Conservation (phyloP, 2,329 filamentous ascomycete genomes). For the Sordariomycetes sp. region DNA sequence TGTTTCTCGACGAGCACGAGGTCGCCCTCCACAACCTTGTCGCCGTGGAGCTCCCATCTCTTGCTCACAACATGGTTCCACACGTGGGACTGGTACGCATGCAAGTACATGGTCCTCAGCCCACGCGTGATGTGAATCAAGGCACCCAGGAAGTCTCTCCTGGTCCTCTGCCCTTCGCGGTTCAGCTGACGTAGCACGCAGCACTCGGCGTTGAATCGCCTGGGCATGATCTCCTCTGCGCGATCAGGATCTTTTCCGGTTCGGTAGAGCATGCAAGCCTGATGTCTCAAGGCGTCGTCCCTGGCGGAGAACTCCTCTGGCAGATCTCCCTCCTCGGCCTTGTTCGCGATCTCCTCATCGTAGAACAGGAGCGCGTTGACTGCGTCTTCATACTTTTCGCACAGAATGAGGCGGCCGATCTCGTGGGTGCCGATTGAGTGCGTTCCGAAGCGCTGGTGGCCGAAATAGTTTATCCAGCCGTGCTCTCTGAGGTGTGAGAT, state of each 20-base stretch:
- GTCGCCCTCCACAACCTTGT: conserved; percentile 72
- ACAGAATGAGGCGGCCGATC: conserved; percentile 75
- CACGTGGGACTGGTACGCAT: conserved; percentile 89
- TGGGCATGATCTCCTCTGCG: conserved; percentile 62
- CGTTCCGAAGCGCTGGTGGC: conserved; percentile 92
- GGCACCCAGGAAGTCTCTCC: conserved; percentile 71
- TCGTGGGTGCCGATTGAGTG: conserved; percentile 79
- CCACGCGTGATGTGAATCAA: conserved; percentile 72
- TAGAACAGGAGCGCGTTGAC: conserved; percentile 70
- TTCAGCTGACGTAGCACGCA: conserved; percentile 71
- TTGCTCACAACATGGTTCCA: conserved; percentile 84
- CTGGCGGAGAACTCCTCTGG: conserved; percentile 44
- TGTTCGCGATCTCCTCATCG: conserved; percentile 48
- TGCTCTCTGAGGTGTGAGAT: conserved; percentile 59
- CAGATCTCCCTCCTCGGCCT: conserved; percentile 25
- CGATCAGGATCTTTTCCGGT: conserved; percentile 46
- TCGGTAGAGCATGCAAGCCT: conserved; percentile 68
- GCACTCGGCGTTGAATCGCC: conserved; percentile 72
- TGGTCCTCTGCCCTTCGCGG: conserved; percentile 31
- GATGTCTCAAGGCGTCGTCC: conserved; percentile 73
- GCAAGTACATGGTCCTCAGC: conserved; percentile 87
- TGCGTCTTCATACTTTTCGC: conserved; percentile 72
- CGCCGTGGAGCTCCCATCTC: conserved; percentile 69
- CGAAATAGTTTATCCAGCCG: conserved; percentile 97
- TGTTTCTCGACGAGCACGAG: conserved; percentile 56